Conservation (phyloP, 2,329 filamentous ascomycete genomes). For the Aspergillus pseudoterreus region DNA sequence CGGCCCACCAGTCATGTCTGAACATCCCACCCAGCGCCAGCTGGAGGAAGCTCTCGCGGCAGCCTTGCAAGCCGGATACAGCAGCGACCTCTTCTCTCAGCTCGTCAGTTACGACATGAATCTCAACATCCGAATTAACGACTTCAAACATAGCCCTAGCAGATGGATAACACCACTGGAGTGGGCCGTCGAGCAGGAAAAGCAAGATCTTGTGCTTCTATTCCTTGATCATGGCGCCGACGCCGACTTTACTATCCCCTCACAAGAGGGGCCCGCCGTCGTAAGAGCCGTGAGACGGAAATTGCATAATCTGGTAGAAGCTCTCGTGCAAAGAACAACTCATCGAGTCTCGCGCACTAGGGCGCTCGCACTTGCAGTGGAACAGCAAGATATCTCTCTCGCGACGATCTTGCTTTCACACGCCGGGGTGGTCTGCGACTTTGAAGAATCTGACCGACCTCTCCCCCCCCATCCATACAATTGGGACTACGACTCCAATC, state of each 20-base stretch:
- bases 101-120: constrained; percentile 4
- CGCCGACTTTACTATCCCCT: constrained; percentile 1
- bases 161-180: constrained; percentile 10
- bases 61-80: constrained; percentile 8
- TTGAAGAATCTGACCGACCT: constrained; percentile 18
- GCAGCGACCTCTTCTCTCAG: constrained; percentile 3
- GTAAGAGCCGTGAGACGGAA: constrained; percentile 1
- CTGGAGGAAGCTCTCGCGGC: constrained; percentile 5
- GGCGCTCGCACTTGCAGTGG: constrained; percentile 2
- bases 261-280: constrained; percentile 1
- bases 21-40: constrained; percentile 4
- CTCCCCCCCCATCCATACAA: constrained; percentile 5
- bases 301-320: background rate
- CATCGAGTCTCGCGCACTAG: constrained; percentile 4
- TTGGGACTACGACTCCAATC: constrained; percentile 3
- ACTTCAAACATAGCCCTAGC: constrained; percentile 1
- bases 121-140: constrained; percentile 4
- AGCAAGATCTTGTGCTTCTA: constrained; percentile 3
- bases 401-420: constrained; percentile 1
- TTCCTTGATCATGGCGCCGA: constrained; percentile 8
- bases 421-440: constrained; percentile 1
- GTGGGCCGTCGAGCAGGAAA: constrained; percentile 10
- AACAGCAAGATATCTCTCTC: background rate
- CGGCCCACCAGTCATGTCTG: background rate
- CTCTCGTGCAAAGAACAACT: constrained; percentile 3